Evolutionary conservation across 176 grass and related monocot genomes (phyloP).

Genomic region (Eleusine indica): DNA sequence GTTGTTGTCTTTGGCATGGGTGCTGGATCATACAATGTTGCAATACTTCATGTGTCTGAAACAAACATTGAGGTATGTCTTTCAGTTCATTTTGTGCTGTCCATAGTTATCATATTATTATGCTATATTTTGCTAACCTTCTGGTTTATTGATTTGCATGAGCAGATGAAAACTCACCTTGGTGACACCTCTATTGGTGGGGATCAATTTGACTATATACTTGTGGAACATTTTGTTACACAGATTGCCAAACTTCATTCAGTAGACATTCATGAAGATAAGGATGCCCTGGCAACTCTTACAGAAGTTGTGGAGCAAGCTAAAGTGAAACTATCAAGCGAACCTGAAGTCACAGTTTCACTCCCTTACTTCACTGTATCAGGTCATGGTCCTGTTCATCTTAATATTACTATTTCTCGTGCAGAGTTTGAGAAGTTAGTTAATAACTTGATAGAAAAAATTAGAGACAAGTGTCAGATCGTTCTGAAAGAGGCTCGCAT

Average conservation of each 20-base stretch:
- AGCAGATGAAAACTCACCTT: neutral
- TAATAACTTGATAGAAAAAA: neutral
- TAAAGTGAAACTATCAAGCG: slow-evolving; percentile 6
- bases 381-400: neutral
- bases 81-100: too few relatives aligned
- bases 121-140: neutral
- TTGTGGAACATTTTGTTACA: neutral
- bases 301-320: neutral
- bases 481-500: neutral
- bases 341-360: neutral
- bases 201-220: slow-evolving; percentile 27
- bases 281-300: neutral
- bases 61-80: neutral
- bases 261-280: slow-evolving; percentile 12
- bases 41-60: slow-evolving; percentile 1
- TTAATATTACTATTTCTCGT: neutral
- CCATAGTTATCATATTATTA: neutral
- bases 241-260: neutral
- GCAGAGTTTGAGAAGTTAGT: neutral
- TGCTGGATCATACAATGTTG: slow-evolving; percentile 2
- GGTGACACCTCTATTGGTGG: neutral
- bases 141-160: neutral
- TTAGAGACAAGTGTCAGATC: neutral
- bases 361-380: neutral
- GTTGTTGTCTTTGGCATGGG: slow-evolving; percentile 35